phyloP scores from a whole-genome alignment of 345 rosid genomes.

The Sonneratia alba region DNA sequence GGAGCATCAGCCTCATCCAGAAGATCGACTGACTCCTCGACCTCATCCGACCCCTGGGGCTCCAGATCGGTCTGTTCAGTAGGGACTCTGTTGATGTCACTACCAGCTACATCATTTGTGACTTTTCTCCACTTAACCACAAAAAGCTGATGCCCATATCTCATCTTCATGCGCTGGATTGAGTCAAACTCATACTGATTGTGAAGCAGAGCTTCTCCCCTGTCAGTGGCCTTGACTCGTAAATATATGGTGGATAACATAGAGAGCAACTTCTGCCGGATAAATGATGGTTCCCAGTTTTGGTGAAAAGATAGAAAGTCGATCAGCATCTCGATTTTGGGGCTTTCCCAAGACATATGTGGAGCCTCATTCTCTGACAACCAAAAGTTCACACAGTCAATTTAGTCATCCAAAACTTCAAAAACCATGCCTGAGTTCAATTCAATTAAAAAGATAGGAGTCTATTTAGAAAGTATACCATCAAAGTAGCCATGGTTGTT shows the following conservation, averaged over 20 bases:
- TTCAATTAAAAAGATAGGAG: background rate
- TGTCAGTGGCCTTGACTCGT: slow-evolving; percentile 45
- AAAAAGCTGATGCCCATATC: slow-evolving; percentile 52
- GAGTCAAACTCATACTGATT: slow-evolving; percentile 71
- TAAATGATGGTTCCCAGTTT: slow-evolving; percentile 63
- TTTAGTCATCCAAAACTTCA: slow-evolving; percentile 1
- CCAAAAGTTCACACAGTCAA: slow-evolving; percentile 8
- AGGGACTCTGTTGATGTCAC: slow-evolving; percentile 11
- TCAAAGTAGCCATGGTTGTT: slow-evolving; percentile 31
- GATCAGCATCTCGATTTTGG: slow-evolving; percentile 64
- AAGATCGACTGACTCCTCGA: slow-evolving; percentile 32
- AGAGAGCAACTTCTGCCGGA: slow-evolving; percentile 67
- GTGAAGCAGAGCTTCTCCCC: slow-evolving; percentile 32
- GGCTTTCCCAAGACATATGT: slow-evolving; percentile 52
- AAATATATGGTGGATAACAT: slow-evolving; percentile 77
- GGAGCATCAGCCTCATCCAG: slow-evolving; percentile 39
- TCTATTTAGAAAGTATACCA: slow-evolving; percentile 23
- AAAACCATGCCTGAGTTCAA: background rate
- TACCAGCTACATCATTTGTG: slow-evolving; percentile 14
- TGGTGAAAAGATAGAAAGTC: slow-evolving; percentile 68
- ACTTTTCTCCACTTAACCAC: slow-evolving; percentile 76
- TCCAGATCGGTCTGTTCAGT: slow-evolving; percentile 15
- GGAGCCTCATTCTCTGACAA: slow-evolving; percentile 32
- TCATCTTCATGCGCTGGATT: slow-evolving; percentile 53
- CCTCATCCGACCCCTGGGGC: slow-evolving; percentile 35